Percentiles rank a stretch among this genome's conserved stretches.
Evolutionary conservation across 192 early-diverging fungal genomes (phyloP).

Genomic region (Helicostylum pulchrum): DNA sequence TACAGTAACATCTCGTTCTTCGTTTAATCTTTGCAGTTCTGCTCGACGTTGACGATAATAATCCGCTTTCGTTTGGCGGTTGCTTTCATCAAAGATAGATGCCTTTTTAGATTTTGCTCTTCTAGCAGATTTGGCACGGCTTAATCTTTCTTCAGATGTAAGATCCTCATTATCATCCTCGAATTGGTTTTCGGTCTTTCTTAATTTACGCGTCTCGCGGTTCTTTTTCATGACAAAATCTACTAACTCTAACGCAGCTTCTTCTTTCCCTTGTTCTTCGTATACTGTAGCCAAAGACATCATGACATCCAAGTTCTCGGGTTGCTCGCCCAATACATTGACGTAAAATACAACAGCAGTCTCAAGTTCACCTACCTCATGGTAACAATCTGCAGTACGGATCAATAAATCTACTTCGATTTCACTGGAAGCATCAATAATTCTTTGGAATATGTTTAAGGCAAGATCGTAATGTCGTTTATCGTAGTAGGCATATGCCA

Average conservation of each 20-base stretch:
- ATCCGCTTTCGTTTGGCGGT: not conserved
- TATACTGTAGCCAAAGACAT: constrained; percentile 69
- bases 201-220: constrained; percentile 8
- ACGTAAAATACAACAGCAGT: constrained; percentile 57
- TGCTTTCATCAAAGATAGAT: constrained; percentile 29
- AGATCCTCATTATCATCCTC: not conserved
- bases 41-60: not conserved
- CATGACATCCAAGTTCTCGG: constrained; percentile 62
- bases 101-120: not conserved
- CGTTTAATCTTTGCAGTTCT: constrained; percentile 6
- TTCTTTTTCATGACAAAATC: constrained; percentile 34
- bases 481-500: constrained; percentile 71
- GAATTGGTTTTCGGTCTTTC: not conserved
- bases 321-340: constrained; percentile 54
- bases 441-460: constrained; percentile 52
- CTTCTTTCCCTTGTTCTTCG: constrained; percentile 63
- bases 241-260: constrained; percentile 47
- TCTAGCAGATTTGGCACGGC: not conserved
- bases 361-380: constrained; percentile 60
- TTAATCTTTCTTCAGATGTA: too few relatives aligned
- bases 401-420: constrained; percentile 43
- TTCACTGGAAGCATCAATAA: constrained; percentile 43
- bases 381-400: constrained; percentile 58
- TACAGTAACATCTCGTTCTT: constrained; percentile 5
- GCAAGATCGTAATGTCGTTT: constrained; percentile 61